Evolutionary conservation across 2,329 filamentous ascomycete genomes (phyloP).

Genomic region (Fusarium torulosum): DNA sequence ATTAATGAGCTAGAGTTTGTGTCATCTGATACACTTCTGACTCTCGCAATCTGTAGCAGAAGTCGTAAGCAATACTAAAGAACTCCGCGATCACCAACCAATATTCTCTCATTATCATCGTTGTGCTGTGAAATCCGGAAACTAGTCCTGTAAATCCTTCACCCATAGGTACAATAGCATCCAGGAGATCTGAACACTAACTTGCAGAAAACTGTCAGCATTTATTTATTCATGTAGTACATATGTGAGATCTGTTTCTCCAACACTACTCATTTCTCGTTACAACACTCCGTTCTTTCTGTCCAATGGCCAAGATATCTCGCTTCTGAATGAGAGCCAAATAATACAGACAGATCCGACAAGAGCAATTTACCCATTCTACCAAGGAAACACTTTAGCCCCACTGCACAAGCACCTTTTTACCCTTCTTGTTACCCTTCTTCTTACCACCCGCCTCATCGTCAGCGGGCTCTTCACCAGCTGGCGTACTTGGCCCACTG

Average conservation of each 20-base stretch:
- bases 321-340: not conserved
- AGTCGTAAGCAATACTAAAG: not conserved
- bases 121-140: not conserved
- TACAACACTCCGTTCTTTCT: conserved; percentile 2
- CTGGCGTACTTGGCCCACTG: conserved; percentile 42
- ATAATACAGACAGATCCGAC: not conserved
- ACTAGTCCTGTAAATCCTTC: not conserved
- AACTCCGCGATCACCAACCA: not conserved
- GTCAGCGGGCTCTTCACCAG: conserved; percentile 45
- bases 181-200: not conserved
- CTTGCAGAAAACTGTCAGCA: not conserved
- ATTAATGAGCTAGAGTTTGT: too few species aligned
- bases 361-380: not conserved
- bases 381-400: conserved; percentile 55
- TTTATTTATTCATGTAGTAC: not conserved
- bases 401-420: conserved; percentile 73
- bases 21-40: too few species aligned
- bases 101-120: not conserved
- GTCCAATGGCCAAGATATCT: not conserved
- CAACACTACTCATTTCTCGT: conserved; percentile 5
- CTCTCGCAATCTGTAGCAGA: too few species aligned
- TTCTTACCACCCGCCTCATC: conserved; percentile 58
- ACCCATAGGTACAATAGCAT: not conserved
- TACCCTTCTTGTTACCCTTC: conserved; percentile 70
- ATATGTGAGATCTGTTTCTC: not conserved